Conservation (phyloP, 768 basidiomycete genomes). For the Amanita molliuscula region DNA sequence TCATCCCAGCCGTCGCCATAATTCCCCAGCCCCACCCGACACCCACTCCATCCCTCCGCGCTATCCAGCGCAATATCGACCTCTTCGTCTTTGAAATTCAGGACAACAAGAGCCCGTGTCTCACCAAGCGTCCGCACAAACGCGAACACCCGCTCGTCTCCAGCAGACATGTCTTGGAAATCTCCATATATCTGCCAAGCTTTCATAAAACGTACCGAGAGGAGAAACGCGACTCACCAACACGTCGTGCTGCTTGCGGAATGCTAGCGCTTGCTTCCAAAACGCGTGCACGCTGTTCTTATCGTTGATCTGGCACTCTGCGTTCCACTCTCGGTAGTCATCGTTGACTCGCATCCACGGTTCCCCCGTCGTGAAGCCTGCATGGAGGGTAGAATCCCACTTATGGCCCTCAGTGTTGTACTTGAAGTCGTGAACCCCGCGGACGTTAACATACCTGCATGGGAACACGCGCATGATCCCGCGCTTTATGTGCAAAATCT, state of each 20-base stretch:
- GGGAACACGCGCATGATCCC: constrained; percentile 64
- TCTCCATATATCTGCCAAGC: constrained; percentile 44
- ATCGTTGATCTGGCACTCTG: constrained; percentile 33
- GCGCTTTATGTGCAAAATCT: constrained; percentile 46
- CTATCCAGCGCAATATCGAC: constrained; percentile 12
- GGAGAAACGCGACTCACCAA: constrained; percentile 27
- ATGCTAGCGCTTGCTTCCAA: constrained; percentile 43
- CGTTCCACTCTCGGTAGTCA: constrained; percentile 55
- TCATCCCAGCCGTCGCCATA: constrained; percentile 6
- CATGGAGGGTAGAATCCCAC: constrained; percentile 48
- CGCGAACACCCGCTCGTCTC: constrained; percentile 42
- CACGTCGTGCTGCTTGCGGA: constrained; percentile 44
- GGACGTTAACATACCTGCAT: constrained; percentile 39
- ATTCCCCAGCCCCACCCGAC: constrained; percentile 20
- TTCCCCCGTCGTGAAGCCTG: constrained; percentile 52
- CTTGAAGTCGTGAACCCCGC: not conserved
- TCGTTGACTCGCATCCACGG: constrained; percentile 76
- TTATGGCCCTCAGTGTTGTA: constrained; percentile 13
- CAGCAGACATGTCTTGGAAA: constrained; percentile 37
- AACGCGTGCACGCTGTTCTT: constrained; percentile 46
- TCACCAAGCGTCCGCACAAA: constrained; percentile 33
- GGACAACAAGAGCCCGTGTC: constrained; percentile 28
- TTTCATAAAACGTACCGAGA: not conserved
- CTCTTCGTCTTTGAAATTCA: constrained; percentile 34
- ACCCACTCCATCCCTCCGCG: constrained; percentile 7